phyloP scores from a whole-genome alignment of 164 flowering plant genomes.

The Dillenia turbinata region DNA sequence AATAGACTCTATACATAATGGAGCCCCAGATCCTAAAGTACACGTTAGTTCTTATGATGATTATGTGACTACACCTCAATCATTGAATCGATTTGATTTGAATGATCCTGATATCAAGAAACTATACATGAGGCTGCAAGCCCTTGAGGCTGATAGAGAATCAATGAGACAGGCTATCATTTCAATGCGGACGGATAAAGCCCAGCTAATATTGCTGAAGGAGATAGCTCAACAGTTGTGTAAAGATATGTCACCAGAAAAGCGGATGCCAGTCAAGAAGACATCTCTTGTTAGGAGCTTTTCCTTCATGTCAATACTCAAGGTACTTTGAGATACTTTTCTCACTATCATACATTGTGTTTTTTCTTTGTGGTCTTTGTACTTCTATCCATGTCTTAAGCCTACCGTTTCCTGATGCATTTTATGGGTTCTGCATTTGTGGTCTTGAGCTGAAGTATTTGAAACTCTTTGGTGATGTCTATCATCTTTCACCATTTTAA shows the following conservation, averaged over 20 bases:
- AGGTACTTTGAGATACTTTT: slow-evolving; percentile 39
- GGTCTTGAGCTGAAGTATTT: too few relatives aligned
- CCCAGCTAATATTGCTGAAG: slow-evolving; percentile 70
- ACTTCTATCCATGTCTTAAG: neutral
- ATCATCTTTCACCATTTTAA: too few relatives aligned
- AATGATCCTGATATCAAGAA: slow-evolving; percentile 76
- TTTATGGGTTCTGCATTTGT: too few relatives aligned
- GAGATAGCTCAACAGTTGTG: slow-evolving; percentile 90
- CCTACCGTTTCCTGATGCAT: neutral
- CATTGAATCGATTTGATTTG: slow-evolving; percentile 34
- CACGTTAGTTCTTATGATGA: slow-evolving; percentile 39
- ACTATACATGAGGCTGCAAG: slow-evolving; percentile 82
- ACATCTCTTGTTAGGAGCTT: slow-evolving; percentile 38
- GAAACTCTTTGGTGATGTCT: too few relatives aligned
- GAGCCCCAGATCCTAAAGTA: slow-evolving; percentile 31
- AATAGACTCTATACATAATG: slow-evolving; percentile 69
- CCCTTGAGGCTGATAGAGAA: slow-evolving; percentile 97
- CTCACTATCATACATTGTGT: neutral
- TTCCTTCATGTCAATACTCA: slow-evolving; percentile 49
- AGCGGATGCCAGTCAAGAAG: slow-evolving; percentile 44
- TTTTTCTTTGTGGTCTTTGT: neutral
- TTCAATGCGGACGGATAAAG: slow-evolving; percentile 92
- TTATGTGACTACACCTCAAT: slow-evolving; percentile 43
- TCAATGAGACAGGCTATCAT: slow-evolving; percentile 88
- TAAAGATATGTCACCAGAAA: slow-evolving; percentile 64